Base-by-base conservation (phyloP, 768 basidiomycete species). In the Amanita pallidorosea region DNA sequence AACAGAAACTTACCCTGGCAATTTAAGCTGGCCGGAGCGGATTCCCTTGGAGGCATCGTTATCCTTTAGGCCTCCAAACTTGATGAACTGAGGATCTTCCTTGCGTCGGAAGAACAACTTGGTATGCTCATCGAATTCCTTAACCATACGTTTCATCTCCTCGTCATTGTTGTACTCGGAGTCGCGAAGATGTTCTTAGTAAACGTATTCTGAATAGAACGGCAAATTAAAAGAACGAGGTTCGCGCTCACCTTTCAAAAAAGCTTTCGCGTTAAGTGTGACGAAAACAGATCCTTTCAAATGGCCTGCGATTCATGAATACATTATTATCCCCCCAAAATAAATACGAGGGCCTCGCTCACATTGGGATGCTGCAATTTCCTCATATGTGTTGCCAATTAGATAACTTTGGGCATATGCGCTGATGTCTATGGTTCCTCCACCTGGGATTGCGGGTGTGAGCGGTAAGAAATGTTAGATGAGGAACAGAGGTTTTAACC, bases 391-490 rank as follows among this genome's bases (percentile, higher is more conserved):
- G 1, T 59, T 60, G 6, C 44, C 49, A 23, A 58, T 53, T 3
- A 23, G 12, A n/a, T 41, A 36, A 36, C 9, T 36, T 55, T 67
- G 65, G 15, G 62, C 65, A 49, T 76, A 76, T n/a, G 68, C 65
- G 49, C 70, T 74, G 35, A 76, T 61, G 45, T 76, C 75, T 15
- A 76, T 60, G 1, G 73, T 77, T 25, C 73, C 75, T 35, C 73
- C 73, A 4, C 75, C 49, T 51, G 18, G 8, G 22, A 27, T 15
- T n/a, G 8, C n/a, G 4, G 15, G 4, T 7, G 18, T 49, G 15
- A 49, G 25, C 9, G 8, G 6, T 42, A 15, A 41, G 18, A 15
- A 12, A 13, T 12, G 4, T n/a, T 22, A 7, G 6, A 9, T 27
- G 27, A 31, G 2, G 5, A 17, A 40, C 5, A 31, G 9, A n/a